phyloP scores from a whole-genome alignment of 805 yeast species.

The Debaryomyces tyrocola region DNA sequence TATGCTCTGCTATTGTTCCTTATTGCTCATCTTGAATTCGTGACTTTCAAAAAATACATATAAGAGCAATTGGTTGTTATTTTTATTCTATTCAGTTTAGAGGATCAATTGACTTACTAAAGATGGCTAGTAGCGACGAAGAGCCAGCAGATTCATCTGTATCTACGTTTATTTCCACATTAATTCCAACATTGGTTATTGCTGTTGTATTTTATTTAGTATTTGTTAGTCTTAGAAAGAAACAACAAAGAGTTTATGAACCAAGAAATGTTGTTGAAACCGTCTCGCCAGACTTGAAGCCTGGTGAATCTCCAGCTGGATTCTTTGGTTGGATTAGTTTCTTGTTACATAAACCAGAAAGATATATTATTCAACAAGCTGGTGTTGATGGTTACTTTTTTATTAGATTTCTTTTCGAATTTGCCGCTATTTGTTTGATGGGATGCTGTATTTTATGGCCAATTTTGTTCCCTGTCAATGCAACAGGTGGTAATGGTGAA shows the following conservation, averaged over 20 bases:
- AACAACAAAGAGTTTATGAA: slow-evolving; percentile 50
- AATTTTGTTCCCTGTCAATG: slow-evolving; percentile 70
- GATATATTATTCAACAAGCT: slow-evolving; percentile 64
- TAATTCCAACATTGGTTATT: slow-evolving; percentile 44
- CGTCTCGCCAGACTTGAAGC: slow-evolving; percentile 44
- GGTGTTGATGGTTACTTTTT: slow-evolving; percentile 80
- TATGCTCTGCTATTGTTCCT: neutral
- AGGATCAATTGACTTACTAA: too few relatives aligned
- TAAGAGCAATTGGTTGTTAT: neutral
- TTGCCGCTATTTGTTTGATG: slow-evolving; percentile 50
- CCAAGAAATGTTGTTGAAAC: slow-evolving; percentile 49
- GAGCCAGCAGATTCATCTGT: slow-evolving; percentile 33
- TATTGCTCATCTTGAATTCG: neutral
- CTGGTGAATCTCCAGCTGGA: slow-evolving; percentile 46
- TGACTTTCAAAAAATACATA: neutral
- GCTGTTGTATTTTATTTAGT: slow-evolving; percentile 40
- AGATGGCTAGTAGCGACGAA: neutral
- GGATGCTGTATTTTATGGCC: slow-evolving; percentile 65
- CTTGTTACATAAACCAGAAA: slow-evolving; percentile 54
- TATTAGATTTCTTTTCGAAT: slow-evolving; percentile 60
- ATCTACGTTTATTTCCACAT: slow-evolving; percentile 50
- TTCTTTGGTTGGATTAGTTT: slow-evolving; percentile 55
- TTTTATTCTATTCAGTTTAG: neutral
- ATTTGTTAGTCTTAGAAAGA: slow-evolving; percentile 44
- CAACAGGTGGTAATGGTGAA: slow-evolving; percentile 58